Percentiles rank a stretch among this genome's conserved stretches.
These are phyloP conservation scores for Malassezia brasiliensis DNA, from an alignment of 1,284 basidiomycete genomes.

Conservation along the genomic window DNA sequence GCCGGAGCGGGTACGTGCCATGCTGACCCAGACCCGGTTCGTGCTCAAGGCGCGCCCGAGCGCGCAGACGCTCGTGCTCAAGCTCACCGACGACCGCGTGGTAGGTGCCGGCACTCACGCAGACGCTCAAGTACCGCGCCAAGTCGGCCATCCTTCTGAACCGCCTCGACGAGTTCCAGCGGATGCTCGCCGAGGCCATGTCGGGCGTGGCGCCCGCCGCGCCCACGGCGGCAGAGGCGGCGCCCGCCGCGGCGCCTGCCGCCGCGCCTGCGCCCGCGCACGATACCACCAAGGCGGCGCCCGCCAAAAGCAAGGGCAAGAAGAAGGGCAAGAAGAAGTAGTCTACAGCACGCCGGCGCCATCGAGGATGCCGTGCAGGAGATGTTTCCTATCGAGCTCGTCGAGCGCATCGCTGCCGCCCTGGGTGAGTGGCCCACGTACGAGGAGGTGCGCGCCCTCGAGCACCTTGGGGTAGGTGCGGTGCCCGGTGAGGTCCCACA, in stretches of 20 bases:
- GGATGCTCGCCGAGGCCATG: constrained; percentile 69
- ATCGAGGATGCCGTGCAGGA: constrained; percentile 9
- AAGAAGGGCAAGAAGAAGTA: constrained; percentile 19
- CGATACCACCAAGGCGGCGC: neutral
- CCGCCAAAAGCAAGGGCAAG: constrained; percentile 11
- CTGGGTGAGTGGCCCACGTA: constrained; percentile 2
- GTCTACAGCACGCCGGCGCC: constrained; percentile 6
- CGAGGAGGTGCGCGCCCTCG: constrained; percentile 3
- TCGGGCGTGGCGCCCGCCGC: constrained; percentile 7
- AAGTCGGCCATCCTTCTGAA: constrained; percentile 84
- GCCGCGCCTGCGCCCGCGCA: neutral
- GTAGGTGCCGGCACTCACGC: constrained; percentile 1
- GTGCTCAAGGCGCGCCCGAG: constrained; percentile 13
- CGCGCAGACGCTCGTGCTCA: constrained; percentile 8
- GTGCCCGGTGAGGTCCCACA: constrained; percentile 10
- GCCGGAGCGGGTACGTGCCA: constrained; percentile 8
- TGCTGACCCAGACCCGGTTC: constrained; percentile 8
- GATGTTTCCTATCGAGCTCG: constrained; percentile 5
- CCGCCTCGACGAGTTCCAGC: constrained; percentile 81
- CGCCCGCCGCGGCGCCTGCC: neutral
- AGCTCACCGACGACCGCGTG: constrained; percentile 7
- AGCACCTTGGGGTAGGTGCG: constrained; percentile 17
- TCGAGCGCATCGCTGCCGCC: constrained; percentile 13
- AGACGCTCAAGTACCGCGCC: constrained; percentile 73
- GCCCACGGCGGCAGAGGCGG: neutral